Evolutionary conservation across 2,329 filamentous ascomycete species (phyloP), one percentile per base, ranked within the genome.

Genomic region (Fusarium sp.): DNA sequence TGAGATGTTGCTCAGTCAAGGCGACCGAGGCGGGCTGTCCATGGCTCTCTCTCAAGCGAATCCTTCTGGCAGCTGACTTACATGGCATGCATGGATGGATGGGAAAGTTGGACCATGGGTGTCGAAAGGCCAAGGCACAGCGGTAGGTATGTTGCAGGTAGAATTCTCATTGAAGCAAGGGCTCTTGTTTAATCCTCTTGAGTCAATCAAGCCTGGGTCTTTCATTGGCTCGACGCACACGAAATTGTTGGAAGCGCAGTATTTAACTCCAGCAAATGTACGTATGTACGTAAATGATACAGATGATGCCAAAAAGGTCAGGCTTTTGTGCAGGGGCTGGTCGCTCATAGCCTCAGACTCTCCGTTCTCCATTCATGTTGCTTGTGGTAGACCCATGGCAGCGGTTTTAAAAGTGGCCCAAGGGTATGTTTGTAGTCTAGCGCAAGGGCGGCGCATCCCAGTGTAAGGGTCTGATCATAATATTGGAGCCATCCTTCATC

Each of bases 341-440:
- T 70, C 64, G 64, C 62, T 62, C n/a, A 35, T 41, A 55, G 51
- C 35, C 35, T 41, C 35, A 41, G 35, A 41, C 24, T 64, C 65
- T 69, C 51, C 63, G 35, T 52, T 44, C 51, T 55, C 69, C 42
- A 57, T 49, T 56, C 60, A 54, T 65, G 64, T 58, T 59, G 45
- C 59, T 56, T 62, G 64, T 67, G 65, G 66, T 77, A 66, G 75
- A 65, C 72, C 77, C 77, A 78, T 78, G 75, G 75, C 68, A 77
- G 75, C 70, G 77, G 77, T 71, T 78, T 75, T 52, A 56, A 70
- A 69, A 55, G 74, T 75, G 69, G 67, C 63, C 70, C 61, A 66
- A 60, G 49, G 64, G 63, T 51, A 49, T 63, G 48, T 64, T 72
- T 74, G 64, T 47, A 69, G 75, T 62, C 71, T 78, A 78, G 76